These are phyloP conservation scores for Nannochloris sp. DNA, from an alignment of 139 green algal genomes.

Conservation along the genomic window DNA sequence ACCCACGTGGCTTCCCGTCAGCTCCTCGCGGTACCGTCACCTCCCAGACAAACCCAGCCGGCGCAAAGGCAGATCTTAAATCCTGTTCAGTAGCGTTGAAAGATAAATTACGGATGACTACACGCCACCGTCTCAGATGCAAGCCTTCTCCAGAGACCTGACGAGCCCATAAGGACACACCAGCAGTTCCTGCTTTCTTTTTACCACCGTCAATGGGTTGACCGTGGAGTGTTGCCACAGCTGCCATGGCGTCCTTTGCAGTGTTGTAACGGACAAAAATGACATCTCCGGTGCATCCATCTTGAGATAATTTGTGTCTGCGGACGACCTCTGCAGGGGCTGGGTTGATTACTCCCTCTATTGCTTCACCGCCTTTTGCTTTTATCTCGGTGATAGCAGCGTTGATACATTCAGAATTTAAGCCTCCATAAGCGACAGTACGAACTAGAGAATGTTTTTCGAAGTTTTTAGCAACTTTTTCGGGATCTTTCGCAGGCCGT, in stretches of 20 bases:
- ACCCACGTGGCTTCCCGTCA: slow-evolving; percentile 61
- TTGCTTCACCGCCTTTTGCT: slow-evolving; percentile 37
- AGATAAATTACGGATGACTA: slow-evolving; percentile 87
- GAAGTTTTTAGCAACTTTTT: not conserved
- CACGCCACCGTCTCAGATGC: slow-evolving; percentile 79
- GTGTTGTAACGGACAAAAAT: slow-evolving; percentile 59
- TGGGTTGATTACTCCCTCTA: slow-evolving; percentile 50
- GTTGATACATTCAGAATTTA: slow-evolving; percentile 25
- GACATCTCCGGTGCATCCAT: slow-evolving; percentile 65
- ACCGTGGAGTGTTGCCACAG: slow-evolving; percentile 68
- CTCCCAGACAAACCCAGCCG: slow-evolving; percentile 68
- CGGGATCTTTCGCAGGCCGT: not conserved
- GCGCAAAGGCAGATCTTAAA: slow-evolving; percentile 32
- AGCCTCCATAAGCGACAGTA: slow-evolving; percentile 65
- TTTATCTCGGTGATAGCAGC: slow-evolving; percentile 25
- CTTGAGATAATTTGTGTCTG: slow-evolving; percentile 46
- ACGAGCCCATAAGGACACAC: slow-evolving; percentile 25
- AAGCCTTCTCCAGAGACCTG: slow-evolving; percentile 75
- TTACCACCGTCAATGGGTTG: not conserved
- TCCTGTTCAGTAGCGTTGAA: slow-evolving; percentile 62
- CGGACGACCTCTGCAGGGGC: slow-evolving; percentile 33
- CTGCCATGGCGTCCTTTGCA: slow-evolving; percentile 58
- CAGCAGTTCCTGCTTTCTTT: not conserved
- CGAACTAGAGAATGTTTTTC: slow-evolving; percentile 64
- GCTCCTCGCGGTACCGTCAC: slow-evolving; percentile 50